phyloP scores from a whole-genome alignment of 2,329 filamentous ascomycete genomes.

The Biscogniauxia marginata region DNA sequence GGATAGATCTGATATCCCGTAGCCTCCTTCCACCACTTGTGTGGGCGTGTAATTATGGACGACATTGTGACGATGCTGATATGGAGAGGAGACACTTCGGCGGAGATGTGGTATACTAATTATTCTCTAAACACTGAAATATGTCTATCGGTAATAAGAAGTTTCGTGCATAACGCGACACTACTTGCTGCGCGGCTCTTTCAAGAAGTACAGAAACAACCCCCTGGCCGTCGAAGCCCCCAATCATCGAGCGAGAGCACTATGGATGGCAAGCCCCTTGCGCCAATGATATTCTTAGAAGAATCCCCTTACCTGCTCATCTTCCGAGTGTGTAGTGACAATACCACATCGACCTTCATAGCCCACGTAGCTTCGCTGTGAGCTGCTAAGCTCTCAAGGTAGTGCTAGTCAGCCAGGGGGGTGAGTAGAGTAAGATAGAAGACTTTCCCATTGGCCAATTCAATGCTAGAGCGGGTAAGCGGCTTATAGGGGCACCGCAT shows the following conservation, averaged over 20 bases:
- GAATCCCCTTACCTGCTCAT: neutral
- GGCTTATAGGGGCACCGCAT: neutral
- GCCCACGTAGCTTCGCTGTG: neutral
- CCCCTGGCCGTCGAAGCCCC: neutral
- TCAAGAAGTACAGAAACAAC: neutral
- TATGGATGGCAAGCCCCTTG: neutral
- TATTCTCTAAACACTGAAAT: neutral
- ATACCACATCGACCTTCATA: neutral
- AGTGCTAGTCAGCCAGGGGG: neutral
- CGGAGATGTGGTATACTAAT: neutral
- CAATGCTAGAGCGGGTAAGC: neutral
- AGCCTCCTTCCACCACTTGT: constrained; percentile 45
- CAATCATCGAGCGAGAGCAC: neutral
- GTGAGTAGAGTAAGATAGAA: neutral
- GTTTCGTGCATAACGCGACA: neutral
- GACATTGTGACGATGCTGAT: neutral
- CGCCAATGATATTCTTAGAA: neutral
- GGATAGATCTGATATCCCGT: constrained; percentile 56
- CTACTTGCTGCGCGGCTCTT: neutral
- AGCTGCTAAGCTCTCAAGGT: neutral
- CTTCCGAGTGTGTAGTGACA: neutral
- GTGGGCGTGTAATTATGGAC: neutral
- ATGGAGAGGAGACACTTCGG: neutral
- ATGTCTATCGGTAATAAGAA: neutral
- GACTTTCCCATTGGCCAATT: neutral